Conservation (phyloP, 108 stramenopile genomes). For the Cyclotella atomus region DNA sequence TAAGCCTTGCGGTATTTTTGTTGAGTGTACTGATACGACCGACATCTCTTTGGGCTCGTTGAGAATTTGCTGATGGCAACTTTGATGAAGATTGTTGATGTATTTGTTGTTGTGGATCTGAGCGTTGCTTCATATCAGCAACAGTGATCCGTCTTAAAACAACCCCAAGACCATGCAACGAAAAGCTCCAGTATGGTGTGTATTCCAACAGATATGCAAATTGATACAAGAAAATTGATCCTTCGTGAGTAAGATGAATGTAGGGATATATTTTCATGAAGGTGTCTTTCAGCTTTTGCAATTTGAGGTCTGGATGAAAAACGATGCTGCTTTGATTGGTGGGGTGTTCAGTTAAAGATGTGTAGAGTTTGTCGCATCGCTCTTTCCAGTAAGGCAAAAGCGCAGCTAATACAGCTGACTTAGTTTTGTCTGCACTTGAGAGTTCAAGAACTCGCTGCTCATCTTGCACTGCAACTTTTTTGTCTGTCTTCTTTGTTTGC, state of each 20-base stretch:
- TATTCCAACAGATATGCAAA: slow-evolving; percentile 74
- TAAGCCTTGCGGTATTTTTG: slow-evolving; percentile 23
- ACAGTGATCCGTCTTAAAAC: slow-evolving; percentile 73
- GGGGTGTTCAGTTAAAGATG: slow-evolving; percentile 21
- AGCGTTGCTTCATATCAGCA: slow-evolving; percentile 32
- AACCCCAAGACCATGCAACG: slow-evolving; percentile 55
- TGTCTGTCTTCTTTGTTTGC: background rate
- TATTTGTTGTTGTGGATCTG: background rate
- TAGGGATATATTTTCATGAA: slow-evolving; percentile 64
- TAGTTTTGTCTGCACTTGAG: slow-evolving; percentile 50
- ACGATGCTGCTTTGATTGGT: slow-evolving; percentile 7
- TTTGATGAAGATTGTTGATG: background rate
- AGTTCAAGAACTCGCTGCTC: slow-evolving; percentile 46
- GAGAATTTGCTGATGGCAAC: slow-evolving; percentile 18
- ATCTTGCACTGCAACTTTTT: slow-evolving; percentile 5
- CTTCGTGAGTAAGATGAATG: slow-evolving; percentile 58
- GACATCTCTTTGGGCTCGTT: too few species aligned
- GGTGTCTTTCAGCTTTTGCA: slow-evolving; percentile 23
- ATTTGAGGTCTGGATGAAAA: background rate
- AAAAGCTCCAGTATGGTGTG: slow-evolving; percentile 68
- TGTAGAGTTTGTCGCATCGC: slow-evolving; percentile 42
- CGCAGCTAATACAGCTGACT: slow-evolving; percentile 66
- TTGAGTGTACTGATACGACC: background rate
- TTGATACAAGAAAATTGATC: slow-evolving; percentile 58
- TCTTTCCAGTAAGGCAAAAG: slow-evolving; percentile 73